phyloP scores from a whole-genome alignment of 352 stramenopile species.

The Phytopythium oedochilum region DNA sequence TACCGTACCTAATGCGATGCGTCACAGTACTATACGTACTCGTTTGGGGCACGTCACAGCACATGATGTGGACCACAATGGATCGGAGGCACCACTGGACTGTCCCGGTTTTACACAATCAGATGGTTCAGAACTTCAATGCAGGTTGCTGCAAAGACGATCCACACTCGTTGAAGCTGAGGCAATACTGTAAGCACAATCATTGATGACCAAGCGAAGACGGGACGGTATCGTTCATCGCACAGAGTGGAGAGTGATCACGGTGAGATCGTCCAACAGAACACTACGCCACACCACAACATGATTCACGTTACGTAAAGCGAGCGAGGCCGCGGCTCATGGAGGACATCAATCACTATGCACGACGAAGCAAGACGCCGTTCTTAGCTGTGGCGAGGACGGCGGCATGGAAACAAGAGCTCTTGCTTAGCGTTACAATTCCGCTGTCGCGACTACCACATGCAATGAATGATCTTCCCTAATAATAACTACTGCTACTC shows the following conservation, averaged over 20 bases:
- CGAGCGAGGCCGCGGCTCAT: too few species aligned
- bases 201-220: neutral
- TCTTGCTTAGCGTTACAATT: constrained; percentile 3
- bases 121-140: constrained; percentile 1
- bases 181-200: neutral
- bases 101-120: neutral
- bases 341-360: too few species aligned
- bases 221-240: neutral
- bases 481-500: constrained; percentile 5
- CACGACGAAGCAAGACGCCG: too few species aligned
- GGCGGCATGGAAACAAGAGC: too few species aligned
- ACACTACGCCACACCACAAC: neutral
- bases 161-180: neutral
- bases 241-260: too few species aligned
- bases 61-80: too few species aligned
- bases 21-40: too few species aligned
- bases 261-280: neutral
- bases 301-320: too few species aligned
- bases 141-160: neutral
- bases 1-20: too few species aligned
- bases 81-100: neutral
- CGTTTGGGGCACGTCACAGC: too few species aligned
- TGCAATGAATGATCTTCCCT: neutral
- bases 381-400: too few species aligned
- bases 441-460: neutral